These are phyloP conservation scores for Phaeosphaeria sp. DNA, from an alignment of 2,329 filamentous ascomycete genomes.

Conservation along the genomic window DNA sequence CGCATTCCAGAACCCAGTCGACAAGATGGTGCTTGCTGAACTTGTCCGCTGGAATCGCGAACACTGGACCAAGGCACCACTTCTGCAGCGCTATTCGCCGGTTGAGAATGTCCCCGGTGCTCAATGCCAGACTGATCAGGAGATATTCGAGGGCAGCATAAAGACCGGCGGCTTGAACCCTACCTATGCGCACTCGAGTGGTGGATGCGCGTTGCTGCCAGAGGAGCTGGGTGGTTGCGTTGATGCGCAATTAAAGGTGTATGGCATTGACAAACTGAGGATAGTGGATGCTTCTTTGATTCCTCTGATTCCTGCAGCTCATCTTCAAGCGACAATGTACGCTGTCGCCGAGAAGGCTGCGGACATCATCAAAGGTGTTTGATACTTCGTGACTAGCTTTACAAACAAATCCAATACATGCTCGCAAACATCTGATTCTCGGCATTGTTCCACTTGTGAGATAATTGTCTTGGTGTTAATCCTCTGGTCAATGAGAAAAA, in stretches of 20 bases:
- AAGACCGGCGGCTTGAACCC: conserved; percentile 9
- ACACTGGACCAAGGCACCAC: conserved; percentile 35
- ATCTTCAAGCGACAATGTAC: conserved; percentile 35
- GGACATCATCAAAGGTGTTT: conserved; percentile 28
- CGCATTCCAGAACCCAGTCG: conserved; percentile 41
- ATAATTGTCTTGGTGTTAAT: not conserved
- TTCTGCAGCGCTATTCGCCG: conserved; percentile 33
- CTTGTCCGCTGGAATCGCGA: conserved; percentile 41
- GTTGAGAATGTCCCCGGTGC: conserved; percentile 36
- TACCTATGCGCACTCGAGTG: conserved; percentile 21
- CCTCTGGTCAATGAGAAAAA: not conserved
- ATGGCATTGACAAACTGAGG: conserved; percentile 24
- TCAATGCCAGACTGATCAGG: conserved; percentile 23
- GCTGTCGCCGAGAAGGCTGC: conserved; percentile 33
- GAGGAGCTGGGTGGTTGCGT: conserved; percentile 28
- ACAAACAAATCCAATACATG: no score
- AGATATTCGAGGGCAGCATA: conserved; percentile 15
- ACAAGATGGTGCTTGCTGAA: conserved; percentile 36
- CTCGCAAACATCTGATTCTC: no score
- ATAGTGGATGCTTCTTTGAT: conserved; percentile 33
- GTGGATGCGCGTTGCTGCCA: conserved; percentile 28
- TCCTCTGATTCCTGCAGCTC: conserved; percentile 23
- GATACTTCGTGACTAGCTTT: not conserved
- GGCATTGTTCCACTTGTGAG: no score
- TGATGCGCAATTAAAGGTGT: conserved; percentile 16